Evolutionary conservation across 148 eudicot genomes (phyloP).

Genomic region (Amaranthus hypochondriacus): DNA sequence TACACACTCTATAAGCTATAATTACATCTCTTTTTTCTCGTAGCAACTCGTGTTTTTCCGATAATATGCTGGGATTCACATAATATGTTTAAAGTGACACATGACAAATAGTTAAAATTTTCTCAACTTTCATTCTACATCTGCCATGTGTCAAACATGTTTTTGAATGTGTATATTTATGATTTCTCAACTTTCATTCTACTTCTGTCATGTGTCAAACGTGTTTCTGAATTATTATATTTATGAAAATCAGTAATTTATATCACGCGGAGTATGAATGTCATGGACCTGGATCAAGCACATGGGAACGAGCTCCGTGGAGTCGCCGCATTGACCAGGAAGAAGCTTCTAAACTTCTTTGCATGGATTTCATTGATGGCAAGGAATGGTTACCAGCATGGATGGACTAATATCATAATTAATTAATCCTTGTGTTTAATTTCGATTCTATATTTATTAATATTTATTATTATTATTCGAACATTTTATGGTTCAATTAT

Average conservation of each 20-base stretch:
- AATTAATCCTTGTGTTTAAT: neutral
- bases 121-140: neutral
- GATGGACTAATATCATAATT: neutral
- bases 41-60: no score
- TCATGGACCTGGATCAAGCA: slow-evolving; percentile 66
- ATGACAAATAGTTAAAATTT: neutral
- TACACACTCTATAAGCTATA: no score
- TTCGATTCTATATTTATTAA: neutral
- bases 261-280: slow-evolving; percentile 62
- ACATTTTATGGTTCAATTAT: no score
- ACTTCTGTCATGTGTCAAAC: no score
- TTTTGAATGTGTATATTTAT: no score
- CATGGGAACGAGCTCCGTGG: slow-evolving; percentile 47
- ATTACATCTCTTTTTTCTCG: no score
- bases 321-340: slow-evolving; percentile 35
- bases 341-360: slow-evolving; percentile 48
- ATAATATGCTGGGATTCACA: no score
- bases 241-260: slow-evolving; percentile 40
- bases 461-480: neutral
- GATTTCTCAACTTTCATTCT: no score
- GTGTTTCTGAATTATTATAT: no score
- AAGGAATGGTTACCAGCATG: slow-evolving; percentile 66
- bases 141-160: neutral
- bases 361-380: slow-evolving; percentile 62
- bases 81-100: no score